phyloP scores from a whole-genome alignment of 2,329 filamentous ascomycete genomes.

The Trichoderma gracile region DNA sequence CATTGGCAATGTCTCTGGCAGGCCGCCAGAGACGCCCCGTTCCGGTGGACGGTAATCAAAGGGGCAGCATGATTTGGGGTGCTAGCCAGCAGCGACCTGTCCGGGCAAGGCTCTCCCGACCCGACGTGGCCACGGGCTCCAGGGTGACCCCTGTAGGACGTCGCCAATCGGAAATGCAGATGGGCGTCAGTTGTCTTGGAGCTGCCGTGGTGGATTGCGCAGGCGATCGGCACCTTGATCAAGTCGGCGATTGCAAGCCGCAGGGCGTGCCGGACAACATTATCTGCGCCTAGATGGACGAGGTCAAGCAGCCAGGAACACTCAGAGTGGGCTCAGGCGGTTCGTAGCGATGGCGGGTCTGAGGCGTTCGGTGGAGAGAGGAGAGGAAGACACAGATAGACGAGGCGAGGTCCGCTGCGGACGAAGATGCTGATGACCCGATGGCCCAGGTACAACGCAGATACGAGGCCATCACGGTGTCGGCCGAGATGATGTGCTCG shows the following conservation, averaged over 20 bases:
- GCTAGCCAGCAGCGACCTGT: neutral
- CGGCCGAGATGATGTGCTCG: neutral
- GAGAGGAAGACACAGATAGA: neutral
- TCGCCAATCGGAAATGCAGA: conserved; percentile 25
- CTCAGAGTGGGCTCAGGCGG: neutral
- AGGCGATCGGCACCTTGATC: conserved; percentile 15
- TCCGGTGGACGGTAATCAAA: conserved; percentile 24
- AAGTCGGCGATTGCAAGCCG: neutral
- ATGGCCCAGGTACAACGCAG: neutral
- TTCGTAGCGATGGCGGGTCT: conserved; percentile 15
- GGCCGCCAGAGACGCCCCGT: conserved; percentile 5
- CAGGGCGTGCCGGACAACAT: conserved; percentile 4
- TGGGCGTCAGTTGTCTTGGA: conserved; percentile 10
- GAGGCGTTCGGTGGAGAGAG: neutral
- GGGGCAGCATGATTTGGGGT: conserved; percentile 4
- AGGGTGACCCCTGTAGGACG: conserved; percentile 2
- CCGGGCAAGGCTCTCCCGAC: conserved; percentile 4
- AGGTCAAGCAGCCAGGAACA: neutral
- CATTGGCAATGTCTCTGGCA: conserved; percentile 4
- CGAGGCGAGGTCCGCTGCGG: neutral
- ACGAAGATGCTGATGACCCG: neutral
- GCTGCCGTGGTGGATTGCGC: conserved; percentile 15
- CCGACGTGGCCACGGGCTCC: conserved; percentile 13
- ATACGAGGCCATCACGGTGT: neutral
- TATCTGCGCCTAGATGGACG: neutral